Percentiles rank a stretch among this genome's conserved stretches.
Conservation (phyloP, 495 filamentous ascomycete species). For the Lepidopterella palustris region DNA sequence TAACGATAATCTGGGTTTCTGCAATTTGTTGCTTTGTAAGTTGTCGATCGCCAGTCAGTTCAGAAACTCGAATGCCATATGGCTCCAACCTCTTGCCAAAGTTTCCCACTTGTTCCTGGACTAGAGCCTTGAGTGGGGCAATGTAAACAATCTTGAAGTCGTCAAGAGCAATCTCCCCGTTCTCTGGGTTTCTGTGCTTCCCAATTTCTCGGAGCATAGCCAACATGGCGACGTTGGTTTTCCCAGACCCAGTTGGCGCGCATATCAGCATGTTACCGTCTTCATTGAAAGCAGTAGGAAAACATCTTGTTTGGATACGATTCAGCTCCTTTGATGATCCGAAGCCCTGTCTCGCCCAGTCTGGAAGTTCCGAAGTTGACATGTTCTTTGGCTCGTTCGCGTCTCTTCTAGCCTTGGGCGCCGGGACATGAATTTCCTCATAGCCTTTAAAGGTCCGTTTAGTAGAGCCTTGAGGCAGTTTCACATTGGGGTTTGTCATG, state of each 20-base stretch:
- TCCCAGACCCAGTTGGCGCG: constrained; percentile 93
- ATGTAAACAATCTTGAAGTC: constrained; percentile 98
- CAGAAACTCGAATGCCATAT: constrained; percentile 85
- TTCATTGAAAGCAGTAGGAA: constrained; percentile 80
- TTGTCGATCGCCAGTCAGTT: constrained; percentile 94
- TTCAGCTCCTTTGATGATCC: constrained; percentile 76
- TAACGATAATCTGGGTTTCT: constrained; percentile 97
- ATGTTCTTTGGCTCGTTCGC: constrained; percentile 70
- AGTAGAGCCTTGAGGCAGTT: constrained; percentile 88
- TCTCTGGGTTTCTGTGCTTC: constrained; percentile 79
- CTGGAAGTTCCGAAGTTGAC: constrained; percentile 78
- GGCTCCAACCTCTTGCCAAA: constrained; percentile 86
- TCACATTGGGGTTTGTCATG: constrained; percentile 95
- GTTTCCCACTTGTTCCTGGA: constrained; percentile 95
- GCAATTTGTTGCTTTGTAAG: constrained; percentile 98
- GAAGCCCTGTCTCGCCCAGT: constrained; percentile 86
- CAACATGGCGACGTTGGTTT: constrained; percentile 98
- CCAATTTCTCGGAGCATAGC: constrained; percentile 94
- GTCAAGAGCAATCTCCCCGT: constrained; percentile 86
- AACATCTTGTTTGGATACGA: constrained; percentile 91
- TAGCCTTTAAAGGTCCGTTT: constrained; percentile 96
- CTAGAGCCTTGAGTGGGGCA: constrained; percentile 87
- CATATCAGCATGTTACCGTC: constrained; percentile 98
- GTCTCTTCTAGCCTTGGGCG: constrained; percentile 75
- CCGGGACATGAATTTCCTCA: constrained; percentile 94